phyloP scores from a whole-genome alignment of 495 filamentous ascomycete species.

The Hyaloscypha bicolor region DNA sequence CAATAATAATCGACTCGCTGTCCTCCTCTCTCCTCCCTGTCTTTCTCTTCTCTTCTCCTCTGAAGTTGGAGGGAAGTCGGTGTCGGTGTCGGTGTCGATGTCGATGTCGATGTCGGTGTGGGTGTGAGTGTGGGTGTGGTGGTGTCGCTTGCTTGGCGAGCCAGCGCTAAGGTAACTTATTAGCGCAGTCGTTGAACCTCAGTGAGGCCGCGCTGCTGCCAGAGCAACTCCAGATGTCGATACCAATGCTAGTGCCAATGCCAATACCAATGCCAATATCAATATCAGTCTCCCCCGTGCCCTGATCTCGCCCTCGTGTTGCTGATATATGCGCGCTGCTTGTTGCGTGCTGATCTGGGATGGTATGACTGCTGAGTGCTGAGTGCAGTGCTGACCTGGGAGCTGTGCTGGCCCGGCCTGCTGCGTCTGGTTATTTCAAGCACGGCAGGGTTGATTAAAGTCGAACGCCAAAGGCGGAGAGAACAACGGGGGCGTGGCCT shows the following conservation, averaged over 20 bases:
- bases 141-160: not conserved
- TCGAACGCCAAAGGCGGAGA: slow-evolving; percentile 12
- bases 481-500: not conserved
- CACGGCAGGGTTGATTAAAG: slow-evolving; percentile 12
- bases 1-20: too few relatives aligned
- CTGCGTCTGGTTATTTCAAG: slow-evolving; percentile 4
- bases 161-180: too few relatives aligned
- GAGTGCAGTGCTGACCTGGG: not conserved
- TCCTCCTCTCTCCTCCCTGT: too few relatives aligned
- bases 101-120: not conserved
- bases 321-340: not conserved
- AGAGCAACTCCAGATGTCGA: too few relatives aligned
- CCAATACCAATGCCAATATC: not conserved
- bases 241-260: not conserved
- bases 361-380: not conserved
- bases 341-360: not conserved
- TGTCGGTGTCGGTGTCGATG: not conserved
- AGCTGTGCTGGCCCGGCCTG: not conserved
- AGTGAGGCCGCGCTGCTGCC: too few relatives aligned
- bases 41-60: not conserved
- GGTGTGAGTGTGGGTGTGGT: not conserved
- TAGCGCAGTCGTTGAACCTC: too few relatives aligned
- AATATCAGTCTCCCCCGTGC: not conserved
- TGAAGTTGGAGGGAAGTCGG: not conserved
- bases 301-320: not conserved